Percentiles rank a stretch among this genome's conserved stretches.
These are phyloP conservation scores for Pseudogymnoascus sp. DNA, from an alignment of 2,329 filamentous ascomycete species.

Conservation along the genomic window DNA sequence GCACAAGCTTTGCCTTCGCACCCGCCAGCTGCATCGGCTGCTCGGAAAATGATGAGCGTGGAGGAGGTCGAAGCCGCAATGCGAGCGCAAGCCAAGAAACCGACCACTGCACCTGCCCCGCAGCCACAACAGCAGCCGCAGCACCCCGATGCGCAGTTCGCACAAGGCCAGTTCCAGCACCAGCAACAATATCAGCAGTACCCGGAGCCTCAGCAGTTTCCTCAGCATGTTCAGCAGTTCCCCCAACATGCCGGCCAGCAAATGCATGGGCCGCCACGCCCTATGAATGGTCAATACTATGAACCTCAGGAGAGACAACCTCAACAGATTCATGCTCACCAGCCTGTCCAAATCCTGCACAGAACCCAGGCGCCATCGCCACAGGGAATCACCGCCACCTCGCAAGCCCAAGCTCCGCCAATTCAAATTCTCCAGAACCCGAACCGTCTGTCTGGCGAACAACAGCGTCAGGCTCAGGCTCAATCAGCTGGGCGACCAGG, in stretches of 20 bases:
- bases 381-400: slow-evolving; percentile 27
- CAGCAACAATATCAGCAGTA: slow-evolving; percentile 19
- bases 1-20: slow-evolving; percentile 19
- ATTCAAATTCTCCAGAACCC: slow-evolving; percentile 76
- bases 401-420: slow-evolving; percentile 47
- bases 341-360: slow-evolving; percentile 20
- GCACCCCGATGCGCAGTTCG: slow-evolving; percentile 18
- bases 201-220: slow-evolving; percentile 22
- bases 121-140: slow-evolving; percentile 22
- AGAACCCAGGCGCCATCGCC: slow-evolving; percentile 20
- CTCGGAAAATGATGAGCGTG: slow-evolving; percentile 83
- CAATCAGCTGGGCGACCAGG: slow-evolving; percentile 28
- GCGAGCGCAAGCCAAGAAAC: slow-evolving; percentile 58
- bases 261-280: slow-evolving; percentile 22
- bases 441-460: slow-evolving; percentile 51
- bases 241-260: slow-evolving; percentile 23
- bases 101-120: slow-evolving; percentile 27
- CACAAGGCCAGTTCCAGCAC: slow-evolving; percentile 25
- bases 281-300: slow-evolving; percentile 11
- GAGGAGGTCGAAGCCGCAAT: slow-evolving; percentile 96
- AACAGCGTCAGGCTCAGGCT: slow-evolving; percentile 30
- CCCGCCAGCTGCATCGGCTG: slow-evolving; percentile 28
- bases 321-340: slow-evolving; percentile 10
- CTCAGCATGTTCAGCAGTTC: slow-evolving; percentile 24
- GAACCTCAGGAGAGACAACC: slow-evolving; percentile 2